These are phyloP conservation scores for Auxenochlorella pyrenoidosa DNA, from an alignment of 139 green algal genomes.

Conservation along the genomic window DNA sequence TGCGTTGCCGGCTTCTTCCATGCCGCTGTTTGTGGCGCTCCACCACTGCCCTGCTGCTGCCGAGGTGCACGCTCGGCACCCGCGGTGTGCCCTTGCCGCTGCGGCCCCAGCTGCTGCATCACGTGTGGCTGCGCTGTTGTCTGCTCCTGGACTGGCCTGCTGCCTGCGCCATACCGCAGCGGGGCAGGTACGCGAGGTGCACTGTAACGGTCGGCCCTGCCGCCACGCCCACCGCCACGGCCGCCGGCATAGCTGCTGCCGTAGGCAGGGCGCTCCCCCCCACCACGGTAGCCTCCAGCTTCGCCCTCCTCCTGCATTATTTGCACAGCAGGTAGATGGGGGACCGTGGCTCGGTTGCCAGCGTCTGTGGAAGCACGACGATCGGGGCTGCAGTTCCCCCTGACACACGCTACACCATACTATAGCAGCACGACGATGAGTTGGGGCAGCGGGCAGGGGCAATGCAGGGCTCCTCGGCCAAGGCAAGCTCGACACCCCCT, in stretches of 20 bases:
- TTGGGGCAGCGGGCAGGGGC: no score
- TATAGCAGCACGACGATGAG: no score
- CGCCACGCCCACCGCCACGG: neutral
- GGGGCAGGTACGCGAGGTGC: neutral
- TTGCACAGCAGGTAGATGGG: no score
- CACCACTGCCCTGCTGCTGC: neutral
- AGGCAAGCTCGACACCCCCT: no score
- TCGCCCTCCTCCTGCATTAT: neutral
- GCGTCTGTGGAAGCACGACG: no score
- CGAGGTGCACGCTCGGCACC: neutral
- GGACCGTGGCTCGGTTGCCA: no score
- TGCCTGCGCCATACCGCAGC: neutral
- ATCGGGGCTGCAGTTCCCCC: no score
- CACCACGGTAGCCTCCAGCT: no score
- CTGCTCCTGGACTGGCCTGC: neutral
- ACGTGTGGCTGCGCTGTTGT: neutral
- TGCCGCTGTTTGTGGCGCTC: neutral
- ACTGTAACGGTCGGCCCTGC: neutral
- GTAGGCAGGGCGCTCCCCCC: no score
- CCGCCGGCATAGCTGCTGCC: neutral
- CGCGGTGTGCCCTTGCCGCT: neutral
- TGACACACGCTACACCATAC: no score
- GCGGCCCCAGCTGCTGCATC: slow-evolving; percentile 1
- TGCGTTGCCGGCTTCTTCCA: neutral
- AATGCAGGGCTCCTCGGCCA: no score